Base-by-base conservation (phyloP, 164 flowering plant species). In the Umbellularia californica region DNA sequence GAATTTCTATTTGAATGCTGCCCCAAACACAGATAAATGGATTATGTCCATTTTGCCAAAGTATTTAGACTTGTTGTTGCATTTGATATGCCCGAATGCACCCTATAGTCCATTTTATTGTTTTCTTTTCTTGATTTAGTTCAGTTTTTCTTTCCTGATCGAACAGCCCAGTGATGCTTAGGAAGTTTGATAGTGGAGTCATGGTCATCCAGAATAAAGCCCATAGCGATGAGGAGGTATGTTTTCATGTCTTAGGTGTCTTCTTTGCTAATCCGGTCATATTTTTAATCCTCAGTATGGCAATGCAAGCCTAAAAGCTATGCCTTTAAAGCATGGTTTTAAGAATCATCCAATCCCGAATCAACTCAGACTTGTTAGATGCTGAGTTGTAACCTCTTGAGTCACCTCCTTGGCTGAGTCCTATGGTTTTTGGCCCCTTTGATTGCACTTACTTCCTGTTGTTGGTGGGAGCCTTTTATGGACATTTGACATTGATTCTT, bases 101-200 rank as follows among this genome's bases (percentile, higher is more conserved):
- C 47, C 47, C 47, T 5, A 41, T 5, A 9, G 47, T 41, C 47
- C 47, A 41, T 41, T 41, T 41, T 9, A 41, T 41, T 41, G 47
- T 41, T 41, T 41, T 41, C 11, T 20, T 60, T 60, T 60, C 14
- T 67, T 17, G 2, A 15, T 67, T 27, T 30, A 67, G 6, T 67
- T 64, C 10, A n/a, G n/a, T 15, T 28, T 67, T 67, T 28, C n/a
- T 17, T 67, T 28, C 28, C 47, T 67, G 69, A 67, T 67, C n/a
- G 27, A 50, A 75, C 89, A 95, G 99, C 67, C 90, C 98, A 58
- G 94, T 93, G 33, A 89, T 89, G 92, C 90, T 92, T 69, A 83
- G 98, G 78, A 95, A 90, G 82, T 95, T 95, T 87, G 99, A 95
- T 80, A 95, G 98, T 70, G 99, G 99, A 76, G 99, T 95, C 77